Evolutionary conservation across 192 early-diverging fungal genomes (phyloP).

Genomic region (Podila horticola): DNA sequence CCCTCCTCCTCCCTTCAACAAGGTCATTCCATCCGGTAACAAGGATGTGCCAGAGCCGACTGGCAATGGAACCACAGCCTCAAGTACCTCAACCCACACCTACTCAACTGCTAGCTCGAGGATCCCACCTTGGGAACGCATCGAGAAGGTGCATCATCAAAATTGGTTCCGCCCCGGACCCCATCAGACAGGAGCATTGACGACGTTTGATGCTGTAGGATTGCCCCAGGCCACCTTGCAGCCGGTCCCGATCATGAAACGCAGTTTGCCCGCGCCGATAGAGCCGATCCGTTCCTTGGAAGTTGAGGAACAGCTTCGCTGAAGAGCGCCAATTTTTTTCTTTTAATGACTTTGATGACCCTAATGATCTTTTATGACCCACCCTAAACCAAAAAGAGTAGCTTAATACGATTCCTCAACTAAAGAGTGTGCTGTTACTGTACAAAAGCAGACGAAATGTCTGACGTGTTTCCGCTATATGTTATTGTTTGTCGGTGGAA

Average conservation of each 20-base stretch:
- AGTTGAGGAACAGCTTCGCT: constrained; percentile 26
- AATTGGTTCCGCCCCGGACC: constrained; percentile 48
- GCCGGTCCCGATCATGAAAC: constrained; percentile 31
- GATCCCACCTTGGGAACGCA: constrained; percentile 40
- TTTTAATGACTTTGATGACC: constrained; percentile 9
- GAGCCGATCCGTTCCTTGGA: constrained; percentile 19
- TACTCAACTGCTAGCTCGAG: background rate
- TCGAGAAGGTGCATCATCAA: constrained; percentile 44
- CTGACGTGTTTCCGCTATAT: background rate
- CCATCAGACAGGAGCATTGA: constrained; percentile 33
- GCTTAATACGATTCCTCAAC: background rate
- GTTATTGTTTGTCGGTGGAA: background rate
- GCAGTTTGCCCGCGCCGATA: constrained; percentile 14
- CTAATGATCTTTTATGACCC: background rate
- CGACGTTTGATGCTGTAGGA: constrained; percentile 28
- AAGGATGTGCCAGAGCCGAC: background rate
- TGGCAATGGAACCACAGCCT: background rate
- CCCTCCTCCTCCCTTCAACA: constrained; percentile 17
- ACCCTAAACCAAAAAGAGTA: background rate
- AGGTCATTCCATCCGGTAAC: background rate
- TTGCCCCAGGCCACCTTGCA: constrained; percentile 15
- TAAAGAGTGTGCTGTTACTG: background rate
- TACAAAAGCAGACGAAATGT: background rate
- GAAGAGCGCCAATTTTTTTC: background rate
- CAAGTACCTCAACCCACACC: background rate